Conservation (phyloP, 2,329 filamentous ascomycete genomes). For the Sporothrix variecibatus region DNA sequence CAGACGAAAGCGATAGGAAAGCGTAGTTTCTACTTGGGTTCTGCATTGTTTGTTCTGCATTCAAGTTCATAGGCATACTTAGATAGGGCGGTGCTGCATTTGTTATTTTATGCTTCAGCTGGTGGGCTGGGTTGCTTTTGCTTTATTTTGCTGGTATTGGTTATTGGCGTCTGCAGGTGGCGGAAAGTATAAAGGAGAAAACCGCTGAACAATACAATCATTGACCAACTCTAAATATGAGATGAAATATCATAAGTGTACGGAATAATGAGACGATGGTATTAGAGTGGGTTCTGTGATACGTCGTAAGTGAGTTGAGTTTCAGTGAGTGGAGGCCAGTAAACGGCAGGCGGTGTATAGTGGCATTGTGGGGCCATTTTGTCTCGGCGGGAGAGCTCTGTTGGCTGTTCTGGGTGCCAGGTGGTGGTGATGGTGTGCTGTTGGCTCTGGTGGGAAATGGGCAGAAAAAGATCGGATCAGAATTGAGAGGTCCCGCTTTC, state of each 20-base stretch:
- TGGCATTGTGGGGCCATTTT: not conserved
- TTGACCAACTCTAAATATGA: not conserved
- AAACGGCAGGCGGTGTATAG: slow-evolving; percentile 5
- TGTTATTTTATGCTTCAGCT: not conserved
- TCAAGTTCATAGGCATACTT: not conserved
- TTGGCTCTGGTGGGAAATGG: not conserved
- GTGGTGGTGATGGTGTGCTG: not conserved
- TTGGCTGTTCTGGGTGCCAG: not conserved
- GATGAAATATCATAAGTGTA: not conserved
- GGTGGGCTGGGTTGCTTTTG: not conserved
- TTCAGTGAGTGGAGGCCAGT: not conserved
- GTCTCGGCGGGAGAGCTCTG: not conserved
- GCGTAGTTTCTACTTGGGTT: not conserved
- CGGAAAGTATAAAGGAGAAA: not conserved
- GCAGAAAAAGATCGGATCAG: slow-evolving; percentile 13
- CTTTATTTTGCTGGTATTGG: not conserved
- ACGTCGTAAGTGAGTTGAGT: not conserved
- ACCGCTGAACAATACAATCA: slow-evolving; percentile 9
- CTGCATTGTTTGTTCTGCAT: too few species aligned
- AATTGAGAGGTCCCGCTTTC: not conserved
- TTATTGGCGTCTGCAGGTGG: slow-evolving; percentile 6
- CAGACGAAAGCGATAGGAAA: slow-evolving; percentile 27
- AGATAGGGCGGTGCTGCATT: not conserved
- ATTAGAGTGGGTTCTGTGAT: not conserved
- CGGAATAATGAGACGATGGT: not conserved